Conservation (phyloP, 1,284 basidiomycete species). For the Cutaneotrichosporon cavernicola region DNA sequence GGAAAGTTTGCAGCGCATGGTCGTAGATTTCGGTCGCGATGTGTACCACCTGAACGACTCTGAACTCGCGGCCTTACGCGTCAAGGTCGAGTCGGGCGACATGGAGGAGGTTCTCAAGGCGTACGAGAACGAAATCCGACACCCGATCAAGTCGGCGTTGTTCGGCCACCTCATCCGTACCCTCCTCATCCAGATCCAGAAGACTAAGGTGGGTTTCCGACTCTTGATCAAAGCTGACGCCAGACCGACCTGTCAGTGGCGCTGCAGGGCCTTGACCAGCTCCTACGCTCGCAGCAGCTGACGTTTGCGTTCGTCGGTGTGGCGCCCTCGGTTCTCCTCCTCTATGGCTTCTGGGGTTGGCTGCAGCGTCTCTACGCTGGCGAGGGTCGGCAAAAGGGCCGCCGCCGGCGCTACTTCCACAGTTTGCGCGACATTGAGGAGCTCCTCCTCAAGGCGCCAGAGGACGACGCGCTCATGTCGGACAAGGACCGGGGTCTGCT, state of each 20-base stretch:
- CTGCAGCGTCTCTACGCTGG: constrained; percentile 57
- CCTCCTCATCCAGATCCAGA: constrained; percentile 90
- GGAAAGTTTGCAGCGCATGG: constrained; percentile 91
- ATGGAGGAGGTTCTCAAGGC: constrained; percentile 82
- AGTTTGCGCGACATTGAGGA: constrained; percentile 65
- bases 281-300: constrained; percentile 90
- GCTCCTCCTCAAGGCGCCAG: constrained; percentile 56
- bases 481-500: constrained; percentile 55
- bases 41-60: constrained; percentile 59
- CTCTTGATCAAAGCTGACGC: constrained; percentile 3
- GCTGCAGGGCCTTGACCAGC: constrained; percentile 77
- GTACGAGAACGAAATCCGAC: constrained; percentile 88
- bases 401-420: constrained; percentile 53
- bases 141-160: constrained; percentile 76
- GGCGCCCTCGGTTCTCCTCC: constrained; percentile 79
- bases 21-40: constrained; percentile 77
- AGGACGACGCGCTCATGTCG: constrained; percentile 48
- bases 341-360: constrained; percentile 68
- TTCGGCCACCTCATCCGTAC: constrained; percentile 80
- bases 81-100: constrained; percentile 74
- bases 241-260: constrained; percentile 88
- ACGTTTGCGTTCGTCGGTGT: constrained; percentile 98
- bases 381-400: constrained; percentile 49
- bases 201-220: constrained; percentile 72
- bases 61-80: constrained; percentile 66